Evolutionary conservation across 1,284 basidiomycete species (phyloP), one percentile per base, ranked within the genome.

Genomic region (Peniophora sp.): DNA sequence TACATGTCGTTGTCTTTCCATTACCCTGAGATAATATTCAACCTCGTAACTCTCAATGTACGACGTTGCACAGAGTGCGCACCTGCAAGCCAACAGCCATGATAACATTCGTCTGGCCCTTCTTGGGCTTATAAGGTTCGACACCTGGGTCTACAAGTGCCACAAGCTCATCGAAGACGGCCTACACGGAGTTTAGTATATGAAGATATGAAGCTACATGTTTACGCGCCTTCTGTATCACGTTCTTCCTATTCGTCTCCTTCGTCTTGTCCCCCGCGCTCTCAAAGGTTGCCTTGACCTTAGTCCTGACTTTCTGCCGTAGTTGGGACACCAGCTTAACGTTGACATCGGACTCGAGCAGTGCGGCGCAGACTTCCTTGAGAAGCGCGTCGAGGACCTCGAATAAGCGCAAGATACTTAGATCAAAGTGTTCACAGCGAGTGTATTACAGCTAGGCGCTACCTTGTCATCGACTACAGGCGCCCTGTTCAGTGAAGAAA

Each of bases 1-100:
- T 97, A 69, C 95, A 98, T 49, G 94, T 97, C 25, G 96, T 99
- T 2, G 96, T 99, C 77, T 99, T 99, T 46, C 96, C 97, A 49
- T 96, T 96, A 51, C 96, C 96, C 84, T 97, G 63, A n/a, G n/a
- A n/a, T n/a, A n/a, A n/a, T n/a, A n/a, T n/a, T n/a, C n/a, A n/a
- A n/a, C n/a, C n/a, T n/a, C n/a, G 53, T 53, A 50, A 25, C 27
- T 17, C 50, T 45, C 51, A 47, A 49, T 25, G 24, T 48, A 36
- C 19, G 39, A 49, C 46, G 32, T 35, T 16, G 44, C 32, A 17
- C 16, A 20, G 44, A 20, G 22, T 6, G 64, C 75, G 52, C 57
- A 88, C 90, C 76, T 95, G 93, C 45, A 97, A 78, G 69, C 94
- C 94, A 52, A 97, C 94, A 35, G 93, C 92, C 97, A 99, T 99